Conservation (phyloP, 257 asterid genomes). For the Primulina huaijiensis region DNA sequence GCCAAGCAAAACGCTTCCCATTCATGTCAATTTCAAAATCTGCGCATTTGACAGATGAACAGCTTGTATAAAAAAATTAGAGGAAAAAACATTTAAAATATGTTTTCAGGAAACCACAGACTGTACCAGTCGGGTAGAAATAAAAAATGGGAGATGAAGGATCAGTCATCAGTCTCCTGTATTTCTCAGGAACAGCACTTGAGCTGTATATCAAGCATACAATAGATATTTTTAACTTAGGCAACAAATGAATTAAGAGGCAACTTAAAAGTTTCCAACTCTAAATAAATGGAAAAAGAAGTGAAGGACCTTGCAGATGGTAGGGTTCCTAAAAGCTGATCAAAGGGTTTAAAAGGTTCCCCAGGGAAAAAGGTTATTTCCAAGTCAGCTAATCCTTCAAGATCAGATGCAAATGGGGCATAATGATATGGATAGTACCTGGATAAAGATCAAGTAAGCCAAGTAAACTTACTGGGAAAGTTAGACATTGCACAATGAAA, state of each 20-base stretch:
- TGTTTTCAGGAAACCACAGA: constrained; percentile 19
- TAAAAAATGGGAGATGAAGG: constrained; percentile 74
- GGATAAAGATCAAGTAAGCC: constrained; percentile 25
- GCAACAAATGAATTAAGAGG: constrained; percentile 16
- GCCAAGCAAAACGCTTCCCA: constrained; percentile 98
- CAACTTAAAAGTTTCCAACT: constrained; percentile 14
- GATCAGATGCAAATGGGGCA: constrained; percentile 98
- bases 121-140: constrained; percentile 80
- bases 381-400: constrained; percentile 68
- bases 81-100: neutral
- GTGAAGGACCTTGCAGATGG: constrained; percentile 86
- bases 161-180: constrained; percentile 83
- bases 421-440: constrained; percentile 99
- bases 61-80: constrained; percentile 23
- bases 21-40: constrained; percentile 96
- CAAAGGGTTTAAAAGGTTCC: constrained; percentile 92
- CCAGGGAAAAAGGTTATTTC: constrained; percentile 88
- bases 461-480: constrained; percentile 11
- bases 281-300: constrained; percentile 14
- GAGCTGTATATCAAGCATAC: constrained; percentile 47
- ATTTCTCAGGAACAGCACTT: constrained; percentile 75
- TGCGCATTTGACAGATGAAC: constrained; percentile 28
- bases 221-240: constrained; percentile 5
- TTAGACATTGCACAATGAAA: neutral
- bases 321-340: constrained; percentile 93